phyloP scores from a whole-genome alignment of 2,329 filamentous ascomycete species.

The Fusarium transvaalense region DNA sequence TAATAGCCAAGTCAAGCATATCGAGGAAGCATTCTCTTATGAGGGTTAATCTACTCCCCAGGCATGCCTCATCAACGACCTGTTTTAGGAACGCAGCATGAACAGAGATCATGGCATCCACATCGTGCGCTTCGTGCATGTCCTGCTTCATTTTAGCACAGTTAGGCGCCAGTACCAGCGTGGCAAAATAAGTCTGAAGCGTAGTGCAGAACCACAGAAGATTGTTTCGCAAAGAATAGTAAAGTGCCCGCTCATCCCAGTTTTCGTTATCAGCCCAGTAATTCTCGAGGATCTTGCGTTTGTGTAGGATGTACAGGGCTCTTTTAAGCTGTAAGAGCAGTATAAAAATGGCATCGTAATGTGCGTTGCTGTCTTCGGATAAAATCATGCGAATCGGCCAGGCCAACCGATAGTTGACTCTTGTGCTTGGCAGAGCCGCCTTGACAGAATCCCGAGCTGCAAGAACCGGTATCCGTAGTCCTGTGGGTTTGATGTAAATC shows the following conservation, averaged over 20 bases:
- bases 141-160: constrained; percentile 67
- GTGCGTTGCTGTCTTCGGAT: constrained; percentile 69
- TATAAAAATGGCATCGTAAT: constrained; percentile 80
- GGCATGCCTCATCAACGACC: constrained; percentile 75
- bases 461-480: constrained; percentile 57
- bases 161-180: constrained; percentile 75
- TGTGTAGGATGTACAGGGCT: constrained; percentile 75
- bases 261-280: constrained; percentile 54
- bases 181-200: constrained; percentile 80
- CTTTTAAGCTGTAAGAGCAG: constrained; percentile 83
- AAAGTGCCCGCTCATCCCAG: constrained; percentile 61
- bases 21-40: constrained; percentile 81
- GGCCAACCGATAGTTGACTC: constrained; percentile 74
- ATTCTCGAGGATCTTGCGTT: constrained; percentile 60
- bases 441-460: constrained; percentile 68
- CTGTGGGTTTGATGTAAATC: constrained; percentile 63
- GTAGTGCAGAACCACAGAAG: constrained; percentile 83
- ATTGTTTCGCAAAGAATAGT: constrained; percentile 73
- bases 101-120: constrained; percentile 82
- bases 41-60: constrained; percentile 75
- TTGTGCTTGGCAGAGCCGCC: constrained; percentile 69
- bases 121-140: constrained; percentile 73
- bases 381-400: constrained; percentile 80
- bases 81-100: constrained; percentile 74
- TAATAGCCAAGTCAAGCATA: constrained; percentile 79